Conservation (phyloP, 805 yeast species). For the Candida insectorum region DNA sequence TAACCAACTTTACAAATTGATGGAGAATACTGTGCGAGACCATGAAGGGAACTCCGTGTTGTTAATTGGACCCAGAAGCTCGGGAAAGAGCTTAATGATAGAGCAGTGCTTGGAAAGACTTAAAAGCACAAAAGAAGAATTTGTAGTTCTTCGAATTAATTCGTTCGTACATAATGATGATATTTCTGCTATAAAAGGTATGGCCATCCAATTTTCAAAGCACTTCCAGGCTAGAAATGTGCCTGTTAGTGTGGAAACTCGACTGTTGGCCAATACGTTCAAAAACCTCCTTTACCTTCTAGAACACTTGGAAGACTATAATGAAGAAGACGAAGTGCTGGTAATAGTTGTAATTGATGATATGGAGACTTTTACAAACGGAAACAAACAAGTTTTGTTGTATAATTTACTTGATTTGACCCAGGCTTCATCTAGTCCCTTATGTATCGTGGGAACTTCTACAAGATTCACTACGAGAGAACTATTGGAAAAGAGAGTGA, state of each 20-base stretch:
- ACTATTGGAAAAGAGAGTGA: slow-evolving; percentile 83
- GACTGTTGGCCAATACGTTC: slow-evolving; percentile 9
- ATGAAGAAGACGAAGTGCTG: slow-evolving; percentile 37
- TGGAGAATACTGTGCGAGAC: slow-evolving; percentile 62
- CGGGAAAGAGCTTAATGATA: slow-evolving; percentile 70
- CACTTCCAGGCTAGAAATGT: slow-evolving; percentile 4
- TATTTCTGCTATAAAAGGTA: slow-evolving; percentile 73
- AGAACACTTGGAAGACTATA: slow-evolving; percentile 25
- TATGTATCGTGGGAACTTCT: slow-evolving; percentile 78
- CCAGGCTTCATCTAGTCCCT: slow-evolving; percentile 65
- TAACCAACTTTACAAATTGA: slow-evolving; percentile 50
- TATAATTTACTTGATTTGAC: slow-evolving; percentile 88
- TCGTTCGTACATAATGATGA: slow-evolving; percentile 77
- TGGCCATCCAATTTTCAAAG: slow-evolving; percentile 77
- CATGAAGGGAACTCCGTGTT: slow-evolving; percentile 81
- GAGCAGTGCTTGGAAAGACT: slow-evolving; percentile 53
- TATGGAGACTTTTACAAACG: slow-evolving; percentile 72
- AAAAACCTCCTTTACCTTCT: slow-evolving; percentile 24
- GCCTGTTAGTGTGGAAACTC: slow-evolving; percentile 6
- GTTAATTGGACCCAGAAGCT: slow-evolving; percentile 73
- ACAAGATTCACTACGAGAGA: slow-evolving; percentile 75
- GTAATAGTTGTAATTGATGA: slow-evolving; percentile 82
- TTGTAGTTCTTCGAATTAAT: slow-evolving; percentile 59
- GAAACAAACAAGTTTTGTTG: slow-evolving; percentile 73
- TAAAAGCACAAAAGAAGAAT: slow-evolving; percentile 39